A percentile compares a stretch with the other conserved stretches of the same genome.
phyloP scores from a whole-genome alignment of 345 rosid genomes.

The Eucalyptus rudis region DNA sequence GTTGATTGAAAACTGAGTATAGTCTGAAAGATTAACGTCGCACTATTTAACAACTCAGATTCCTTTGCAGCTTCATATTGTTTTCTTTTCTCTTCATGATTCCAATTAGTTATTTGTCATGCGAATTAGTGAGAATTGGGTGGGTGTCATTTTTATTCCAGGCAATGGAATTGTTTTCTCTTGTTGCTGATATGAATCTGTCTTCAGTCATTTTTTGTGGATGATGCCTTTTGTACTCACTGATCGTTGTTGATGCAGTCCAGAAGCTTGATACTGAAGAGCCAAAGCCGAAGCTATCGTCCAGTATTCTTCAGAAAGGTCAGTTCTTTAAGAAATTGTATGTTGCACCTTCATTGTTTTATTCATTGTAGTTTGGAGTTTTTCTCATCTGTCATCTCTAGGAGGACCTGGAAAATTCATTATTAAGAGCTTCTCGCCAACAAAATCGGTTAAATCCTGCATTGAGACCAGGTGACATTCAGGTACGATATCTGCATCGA shows the following conservation, averaged over 20 bases:
- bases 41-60: not conserved
- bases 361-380: not conserved
- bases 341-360: not conserved
- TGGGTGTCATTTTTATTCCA: not conserved
- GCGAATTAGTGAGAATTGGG: not conserved
- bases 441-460: conserved; percentile 73
- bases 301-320: conserved; percentile 95
- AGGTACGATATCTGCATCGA: conserved; percentile 22
- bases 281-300: conserved; percentile 66
- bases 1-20: not conserved
- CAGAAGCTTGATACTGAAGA: conserved; percentile 74
- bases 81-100: not conserved
- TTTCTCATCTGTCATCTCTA: not conserved
- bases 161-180: not conserved
- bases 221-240: not conserved
- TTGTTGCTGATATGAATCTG: not conserved
- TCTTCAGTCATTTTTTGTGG: not conserved
- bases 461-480: conserved; percentile 58
- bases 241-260: conserved; percentile 28
- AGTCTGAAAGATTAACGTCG: not conserved
- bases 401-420: conserved; percentile 84
- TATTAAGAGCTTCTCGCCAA: conserved; percentile 55
- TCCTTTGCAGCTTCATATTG: not conserved
- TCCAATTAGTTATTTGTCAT: not conserved
- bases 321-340: not conserved